These are phyloP conservation scores for Xylariaceae sp. DNA, from an alignment of 2,329 filamentous ascomycete species.

Conservation along the genomic window DNA sequence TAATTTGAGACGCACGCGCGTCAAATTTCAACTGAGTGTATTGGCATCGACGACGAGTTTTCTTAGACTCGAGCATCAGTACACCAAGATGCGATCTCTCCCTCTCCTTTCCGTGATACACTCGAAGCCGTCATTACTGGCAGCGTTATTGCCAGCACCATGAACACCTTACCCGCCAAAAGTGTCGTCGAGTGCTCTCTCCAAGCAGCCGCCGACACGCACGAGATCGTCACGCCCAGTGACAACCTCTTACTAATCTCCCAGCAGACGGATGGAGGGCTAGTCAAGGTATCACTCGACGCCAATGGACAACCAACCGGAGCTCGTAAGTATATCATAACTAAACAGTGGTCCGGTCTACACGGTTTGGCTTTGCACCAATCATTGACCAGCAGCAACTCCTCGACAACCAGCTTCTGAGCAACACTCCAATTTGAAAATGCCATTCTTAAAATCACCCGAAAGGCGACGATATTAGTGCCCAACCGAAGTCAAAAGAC, in stretches of 20 bases:
- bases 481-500: neutral
- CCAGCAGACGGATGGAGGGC: neutral
- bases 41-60: no score
- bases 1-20: no score
- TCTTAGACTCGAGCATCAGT: no score
- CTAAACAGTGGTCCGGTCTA: slow-evolving; percentile 1
- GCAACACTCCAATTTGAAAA: slow-evolving; percentile 1
- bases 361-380: neutral
- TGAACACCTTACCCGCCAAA: neutral
- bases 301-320: neutral
- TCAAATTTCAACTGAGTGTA: no score
- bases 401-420: neutral
- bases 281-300: neutral
- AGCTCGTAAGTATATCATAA: neutral
- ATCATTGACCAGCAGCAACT: neutral
- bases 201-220: neutral
- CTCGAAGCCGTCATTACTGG: no score
- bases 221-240: neutral
- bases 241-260: neutral
- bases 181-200: neutral
- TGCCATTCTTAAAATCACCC: slow-evolving; percentile 1
- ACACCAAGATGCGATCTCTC: no score
- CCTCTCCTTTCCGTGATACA: no score
- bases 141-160: neutral
- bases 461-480: neutral